phyloP scores from a whole-genome alignment of 163 green algal species.

The Scenedesmus sp. region DNA sequence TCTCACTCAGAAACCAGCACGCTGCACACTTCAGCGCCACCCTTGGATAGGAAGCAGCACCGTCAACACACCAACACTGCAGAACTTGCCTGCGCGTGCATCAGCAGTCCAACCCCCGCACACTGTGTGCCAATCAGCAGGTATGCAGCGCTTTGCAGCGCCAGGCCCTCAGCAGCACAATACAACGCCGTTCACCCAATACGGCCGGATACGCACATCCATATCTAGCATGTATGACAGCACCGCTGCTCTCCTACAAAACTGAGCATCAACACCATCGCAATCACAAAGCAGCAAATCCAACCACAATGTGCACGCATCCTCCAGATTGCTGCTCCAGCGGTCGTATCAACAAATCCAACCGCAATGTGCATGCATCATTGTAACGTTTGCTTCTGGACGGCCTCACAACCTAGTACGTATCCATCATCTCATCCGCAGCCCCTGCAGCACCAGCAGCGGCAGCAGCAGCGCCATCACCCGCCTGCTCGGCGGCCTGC shows the following conservation, averaged over 20 bases:
- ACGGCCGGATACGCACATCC: background rate
- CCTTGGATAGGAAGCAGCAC: too few species aligned
- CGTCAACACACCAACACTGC: background rate
- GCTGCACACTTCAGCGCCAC: too few species aligned
- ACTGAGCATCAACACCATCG: too few species aligned
- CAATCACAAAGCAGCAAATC: too few species aligned
- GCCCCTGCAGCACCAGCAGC: background rate
- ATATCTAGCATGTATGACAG: too few species aligned
- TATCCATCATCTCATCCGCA: slow-evolving; percentile 62
- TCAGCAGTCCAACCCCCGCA: background rate
- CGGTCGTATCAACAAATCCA: too few species aligned
- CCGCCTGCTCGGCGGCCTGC: background rate
- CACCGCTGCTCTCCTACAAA: too few species aligned
- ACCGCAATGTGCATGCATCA: too few species aligned
- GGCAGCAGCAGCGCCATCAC: background rate
- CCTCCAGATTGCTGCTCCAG: too few species aligned
- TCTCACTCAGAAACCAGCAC: too few species aligned
- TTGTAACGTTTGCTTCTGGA: background rate
- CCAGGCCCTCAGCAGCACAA: background rate
- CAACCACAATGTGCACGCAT: too few species aligned
- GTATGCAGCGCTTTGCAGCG: background rate
- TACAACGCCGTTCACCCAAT: background rate
- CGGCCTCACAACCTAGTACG: slow-evolving; percentile 39
- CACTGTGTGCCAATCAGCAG: background rate
- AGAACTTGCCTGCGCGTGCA: background rate